Conservation (phyloP, 2,329 filamentous ascomycete genomes). For the Claviceps monticola region DNA sequence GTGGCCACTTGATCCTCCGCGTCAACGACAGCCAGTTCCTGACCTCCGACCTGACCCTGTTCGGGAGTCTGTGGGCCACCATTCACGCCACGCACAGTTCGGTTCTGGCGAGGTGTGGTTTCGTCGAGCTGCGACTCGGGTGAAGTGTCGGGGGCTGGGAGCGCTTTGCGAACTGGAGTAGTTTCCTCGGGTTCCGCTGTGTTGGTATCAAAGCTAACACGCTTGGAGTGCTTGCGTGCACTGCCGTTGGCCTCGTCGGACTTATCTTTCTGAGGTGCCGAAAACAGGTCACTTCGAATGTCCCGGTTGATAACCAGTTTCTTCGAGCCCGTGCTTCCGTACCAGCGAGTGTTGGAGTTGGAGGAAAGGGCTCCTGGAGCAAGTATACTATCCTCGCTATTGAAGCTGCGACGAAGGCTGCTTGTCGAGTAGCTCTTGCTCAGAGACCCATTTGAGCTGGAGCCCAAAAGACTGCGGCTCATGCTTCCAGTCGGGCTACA, state of each 20-base stretch:
- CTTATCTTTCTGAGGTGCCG: slow-evolving; percentile 42
- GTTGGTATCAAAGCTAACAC: slow-evolving; percentile 79
- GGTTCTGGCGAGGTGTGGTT: slow-evolving; percentile 34
- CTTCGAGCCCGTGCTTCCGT: slow-evolving; percentile 61
- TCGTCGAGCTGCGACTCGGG: slow-evolving; percentile 19
- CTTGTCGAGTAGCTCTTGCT: slow-evolving; percentile 82
- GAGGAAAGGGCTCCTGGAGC: slow-evolving; percentile 74
- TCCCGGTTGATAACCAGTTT: slow-evolving; percentile 85
- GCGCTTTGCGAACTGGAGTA: slow-evolving; percentile 19
- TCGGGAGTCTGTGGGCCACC: slow-evolving; percentile 36
- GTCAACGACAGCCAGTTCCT: slow-evolving; percentile 65
- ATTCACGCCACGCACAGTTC: slow-evolving; percentile 27
- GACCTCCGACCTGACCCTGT: slow-evolving; percentile 58
- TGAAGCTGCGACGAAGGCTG: slow-evolving; percentile 71
- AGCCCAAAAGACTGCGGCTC: slow-evolving; percentile 49
- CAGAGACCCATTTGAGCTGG: slow-evolving; percentile 57
- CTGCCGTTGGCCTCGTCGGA: slow-evolving; percentile 21
- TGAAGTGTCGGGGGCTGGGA: slow-evolving; percentile 21
- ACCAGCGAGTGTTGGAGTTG: slow-evolving; percentile 47
- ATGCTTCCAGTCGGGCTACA: slow-evolving; percentile 54
- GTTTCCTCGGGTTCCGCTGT: slow-evolving; percentile 25
- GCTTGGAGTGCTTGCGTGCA: slow-evolving; percentile 55
- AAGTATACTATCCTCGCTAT: slow-evolving; percentile 72
- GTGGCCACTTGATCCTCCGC: slow-evolving; percentile 42
- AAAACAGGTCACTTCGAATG: slow-evolving; percentile 60